Percentiles rank a stretch among this genome's conserved stretches.
Conservation (phyloP, 1,139 yeast genomes). For the Blastobotrys malaysiensis region DNA sequence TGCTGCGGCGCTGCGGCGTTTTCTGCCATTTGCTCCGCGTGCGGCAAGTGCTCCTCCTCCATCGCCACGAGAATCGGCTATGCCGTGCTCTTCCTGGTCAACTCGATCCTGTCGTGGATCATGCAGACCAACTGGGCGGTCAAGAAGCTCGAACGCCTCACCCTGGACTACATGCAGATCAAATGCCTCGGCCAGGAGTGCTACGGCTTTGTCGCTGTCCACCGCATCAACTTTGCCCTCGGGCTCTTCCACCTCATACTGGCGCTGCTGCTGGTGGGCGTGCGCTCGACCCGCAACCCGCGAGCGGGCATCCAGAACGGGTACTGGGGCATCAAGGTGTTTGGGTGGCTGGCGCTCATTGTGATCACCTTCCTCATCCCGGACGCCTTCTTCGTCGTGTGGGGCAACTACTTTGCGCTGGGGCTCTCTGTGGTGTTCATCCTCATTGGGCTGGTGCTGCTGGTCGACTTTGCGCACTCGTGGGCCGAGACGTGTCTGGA, state of each 20-base stretch:
- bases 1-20: slow-evolving; percentile 84
- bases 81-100: slow-evolving; percentile 69
- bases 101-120: slow-evolving; percentile 85
- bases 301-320: slow-evolving; percentile 86
- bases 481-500: slow-evolving; percentile 97
- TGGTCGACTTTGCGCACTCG: slow-evolving; percentile 96
- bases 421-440: slow-evolving; percentile 79
- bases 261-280: slow-evolving; percentile 64
- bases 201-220: slow-evolving; percentile 88
- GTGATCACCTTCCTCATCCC: slow-evolving; percentile 73
- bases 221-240: slow-evolving; percentile 81
- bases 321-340: slow-evolving; percentile 72
- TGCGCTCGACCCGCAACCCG: slow-evolving; percentile 71
- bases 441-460: slow-evolving; percentile 79
- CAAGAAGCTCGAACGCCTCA: slow-evolving; percentile 64
- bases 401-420: slow-evolving; percentile 89
- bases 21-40: slow-evolving; percentile 54
- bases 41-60: slow-evolving; percentile 59
- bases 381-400: slow-evolving; percentile 76
- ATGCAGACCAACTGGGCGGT: slow-evolving; percentile 80
- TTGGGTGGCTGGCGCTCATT: slow-evolving; percentile 54
- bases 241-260: slow-evolving; percentile 72
- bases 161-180: slow-evolving; percentile 55
- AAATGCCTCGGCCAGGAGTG: slow-evolving; percentile 85
- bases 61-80: slow-evolving; percentile 76